phyloP scores from a whole-genome alignment of 306 rosid genomes.

The Prunus padus region DNA sequence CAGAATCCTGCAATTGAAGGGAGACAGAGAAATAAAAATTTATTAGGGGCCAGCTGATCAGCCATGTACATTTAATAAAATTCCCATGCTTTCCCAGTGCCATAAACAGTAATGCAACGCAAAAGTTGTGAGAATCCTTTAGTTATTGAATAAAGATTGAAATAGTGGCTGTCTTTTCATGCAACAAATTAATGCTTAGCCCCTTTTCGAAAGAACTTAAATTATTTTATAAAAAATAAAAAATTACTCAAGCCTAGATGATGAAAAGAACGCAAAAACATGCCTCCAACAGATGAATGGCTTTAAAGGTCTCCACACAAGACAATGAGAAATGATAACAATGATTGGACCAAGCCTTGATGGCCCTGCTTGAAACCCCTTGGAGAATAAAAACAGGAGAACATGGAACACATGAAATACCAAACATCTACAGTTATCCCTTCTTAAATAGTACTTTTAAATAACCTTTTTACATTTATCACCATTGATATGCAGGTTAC shows the following conservation, averaged over 20 bases:
- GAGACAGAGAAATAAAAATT: neutral
- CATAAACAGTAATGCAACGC: neutral
- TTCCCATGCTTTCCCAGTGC: neutral
- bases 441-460: neutral
- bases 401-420: neutral
- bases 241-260: neutral
- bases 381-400: neutral
- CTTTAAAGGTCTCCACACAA: neutral
- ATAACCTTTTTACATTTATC: neutral
- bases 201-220: neutral
- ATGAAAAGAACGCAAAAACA: conserved; percentile 12
- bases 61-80: neutral
- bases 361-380: neutral
- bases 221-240: too few species aligned
- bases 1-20: conserved; percentile 53
- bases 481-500: neutral
- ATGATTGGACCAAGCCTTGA: neutral
- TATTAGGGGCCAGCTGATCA: neutral
- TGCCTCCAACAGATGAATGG: conserved; percentile 10
- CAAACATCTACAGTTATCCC: neutral
- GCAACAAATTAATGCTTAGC: neutral
- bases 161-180: neutral
- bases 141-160: neutral
- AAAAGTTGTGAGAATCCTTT: neutral
- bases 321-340: neutral